A percentile compares a stretch with the other conserved stretches of the same genome.
These are phyloP conservation scores for Tilletiaria anomala DNA, from an alignment of 1,284 basidiomycete genomes.

Conservation along the genomic window DNA sequence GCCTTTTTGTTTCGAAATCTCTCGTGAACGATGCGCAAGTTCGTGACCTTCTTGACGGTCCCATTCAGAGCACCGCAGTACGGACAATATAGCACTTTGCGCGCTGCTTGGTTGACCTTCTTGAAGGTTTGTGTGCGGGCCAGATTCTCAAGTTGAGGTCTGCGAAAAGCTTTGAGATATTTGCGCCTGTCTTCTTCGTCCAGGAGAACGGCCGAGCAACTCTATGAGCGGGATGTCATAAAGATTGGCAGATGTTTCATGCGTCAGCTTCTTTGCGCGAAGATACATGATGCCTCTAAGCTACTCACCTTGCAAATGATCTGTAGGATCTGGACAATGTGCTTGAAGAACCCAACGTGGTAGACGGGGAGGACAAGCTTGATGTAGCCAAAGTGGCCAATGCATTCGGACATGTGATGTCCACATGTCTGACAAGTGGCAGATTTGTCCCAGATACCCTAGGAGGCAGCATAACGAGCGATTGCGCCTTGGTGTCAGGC, in stretches of 20 bases:
- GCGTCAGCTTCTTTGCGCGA: background rate
- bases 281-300: background rate
- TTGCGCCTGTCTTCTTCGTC: constrained; percentile 70
- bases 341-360: constrained; percentile 92
- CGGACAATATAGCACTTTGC: constrained; percentile 82
- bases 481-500: no score
- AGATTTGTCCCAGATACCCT: constrained; percentile 91
- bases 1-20: constrained; percentile 93
- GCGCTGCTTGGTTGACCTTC: constrained; percentile 71
- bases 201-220: constrained; percentile 84
- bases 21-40: constrained; percentile 92
- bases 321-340: constrained; percentile 81
- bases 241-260: background rate
- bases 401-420: constrained; percentile 79
- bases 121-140: constrained; percentile 74
- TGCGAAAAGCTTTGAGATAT: constrained; percentile 76
- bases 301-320: constrained; percentile 47
- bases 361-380: constrained; percentile 80
- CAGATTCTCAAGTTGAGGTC: constrained; percentile 80
- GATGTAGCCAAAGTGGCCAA: constrained; percentile 74
- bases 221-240: constrained; percentile 47
- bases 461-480: background rate
- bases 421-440: constrained; percentile 91
- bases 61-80: constrained; percentile 89
- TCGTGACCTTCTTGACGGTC: constrained; percentile 87